These are phyloP conservation scores for Porogramme epimiltina DNA, from an alignment of 1,284 basidiomycete genomes.

Conservation along the genomic window DNA sequence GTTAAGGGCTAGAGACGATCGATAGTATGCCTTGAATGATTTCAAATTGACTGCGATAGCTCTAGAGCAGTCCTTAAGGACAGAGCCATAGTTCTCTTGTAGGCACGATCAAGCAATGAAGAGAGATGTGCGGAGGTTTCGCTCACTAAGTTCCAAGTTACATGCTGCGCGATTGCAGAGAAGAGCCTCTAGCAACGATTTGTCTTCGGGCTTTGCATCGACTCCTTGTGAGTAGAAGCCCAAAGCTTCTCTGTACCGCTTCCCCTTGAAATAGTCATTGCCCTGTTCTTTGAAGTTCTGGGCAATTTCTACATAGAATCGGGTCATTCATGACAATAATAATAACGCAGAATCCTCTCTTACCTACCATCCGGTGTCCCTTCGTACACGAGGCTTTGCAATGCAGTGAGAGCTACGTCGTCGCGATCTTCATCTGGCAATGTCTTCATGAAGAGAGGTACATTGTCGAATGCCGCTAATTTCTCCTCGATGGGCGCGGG, in stretches of 20 bases:
- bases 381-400: conserved; percentile 87
- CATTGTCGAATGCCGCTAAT: conserved; percentile 53
- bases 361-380: conserved; percentile 91
- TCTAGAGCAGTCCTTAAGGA: conserved; percentile 81
- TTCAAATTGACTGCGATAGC: conserved; percentile 65
- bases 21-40: conserved; percentile 83
- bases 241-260: conserved; percentile 84
- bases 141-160: conserved; percentile 84
- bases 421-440: conserved; percentile 72
- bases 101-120: not conserved
- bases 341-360: not conserved
- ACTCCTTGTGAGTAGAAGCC: conserved; percentile 92
- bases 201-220: conserved; percentile 77
- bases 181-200: conserved; percentile 65
- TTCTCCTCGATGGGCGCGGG: conserved; percentile 46
- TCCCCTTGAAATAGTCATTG: conserved; percentile 90
- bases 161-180: conserved; percentile 92
- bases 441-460: conserved; percentile 92
- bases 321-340: not conserved
- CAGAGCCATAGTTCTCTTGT: conserved; percentile 84
- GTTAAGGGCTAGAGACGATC: conserved; percentile 77
- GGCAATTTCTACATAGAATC: conserved; percentile 70
- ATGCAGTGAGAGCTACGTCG: conserved; percentile 74
- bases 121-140: too few species aligned
- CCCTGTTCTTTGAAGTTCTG: conserved; percentile 94